Evolutionary conservation across 2,329 filamentous ascomycete genomes (phyloP).

Genomic region (Arthrobotrys sinensis): DNA sequence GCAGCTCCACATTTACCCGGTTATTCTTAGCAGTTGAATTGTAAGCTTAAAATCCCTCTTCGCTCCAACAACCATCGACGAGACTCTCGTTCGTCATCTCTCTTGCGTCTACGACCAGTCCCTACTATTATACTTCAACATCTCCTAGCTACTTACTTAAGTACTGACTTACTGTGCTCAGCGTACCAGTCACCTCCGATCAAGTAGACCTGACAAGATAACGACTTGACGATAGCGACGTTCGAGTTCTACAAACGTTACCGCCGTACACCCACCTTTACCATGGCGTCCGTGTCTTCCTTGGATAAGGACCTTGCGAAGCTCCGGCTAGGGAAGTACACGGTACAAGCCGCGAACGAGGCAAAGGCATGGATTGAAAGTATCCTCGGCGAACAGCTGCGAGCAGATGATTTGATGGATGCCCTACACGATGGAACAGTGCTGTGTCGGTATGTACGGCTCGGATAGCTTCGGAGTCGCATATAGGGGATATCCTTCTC

Average conservation of each 20-base stretch:
- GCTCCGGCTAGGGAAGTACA: conserved; percentile 93
- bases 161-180: not conserved
- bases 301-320: conserved; percentile 96
- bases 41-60: conserved; percentile 51
- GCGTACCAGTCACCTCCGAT: not conserved
- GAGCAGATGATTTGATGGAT: conserved; percentile 80
- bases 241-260: conserved; percentile 42
- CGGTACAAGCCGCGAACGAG: conserved; percentile 89
- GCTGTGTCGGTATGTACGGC: conserved; percentile 82
- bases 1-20: conserved; percentile 42
- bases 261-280: conserved; percentile 30
- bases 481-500: conserved; percentile 1
- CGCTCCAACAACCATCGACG: conserved; percentile 12
- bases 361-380: conserved; percentile 88
- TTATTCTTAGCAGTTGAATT: not conserved
- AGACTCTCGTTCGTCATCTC: conserved; percentile 17
- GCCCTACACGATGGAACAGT: conserved; percentile 90
- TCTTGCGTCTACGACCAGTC: not conserved
- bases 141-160: not conserved
- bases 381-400: conserved; percentile 80
- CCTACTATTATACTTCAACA: conserved; percentile 3
- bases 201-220: not conserved
- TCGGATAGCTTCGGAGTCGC: conserved; percentile 28
- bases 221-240: conserved; percentile 36
- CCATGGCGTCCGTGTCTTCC: conserved; percentile 93